A percentile compares a stretch with the other conserved stretches of the same genome.
Conservation (phyloP, 2,329 filamentous ascomycete species). For the Cytospora schulzeri region DNA sequence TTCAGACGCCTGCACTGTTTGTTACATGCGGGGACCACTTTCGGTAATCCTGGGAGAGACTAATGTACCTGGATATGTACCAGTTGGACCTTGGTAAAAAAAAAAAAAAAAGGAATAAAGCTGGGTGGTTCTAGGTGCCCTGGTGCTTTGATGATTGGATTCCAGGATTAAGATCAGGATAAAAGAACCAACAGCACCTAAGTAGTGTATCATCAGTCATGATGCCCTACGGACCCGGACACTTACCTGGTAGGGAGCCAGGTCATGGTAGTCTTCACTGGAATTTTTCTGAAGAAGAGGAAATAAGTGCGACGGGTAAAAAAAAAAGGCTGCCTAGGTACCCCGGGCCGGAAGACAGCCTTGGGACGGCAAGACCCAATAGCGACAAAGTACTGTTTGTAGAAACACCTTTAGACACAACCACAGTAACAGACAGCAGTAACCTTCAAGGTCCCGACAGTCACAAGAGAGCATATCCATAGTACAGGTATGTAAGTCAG, state of each 20-base stretch:
- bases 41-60: not conserved
- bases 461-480: too few species aligned
- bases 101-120: too few species aligned
- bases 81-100: not conserved
- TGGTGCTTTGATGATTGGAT: not conserved
- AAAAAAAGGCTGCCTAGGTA: not conserved
- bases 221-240: not conserved
- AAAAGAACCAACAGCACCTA: not conserved
- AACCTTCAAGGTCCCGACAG: not conserved
- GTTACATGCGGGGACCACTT: not conserved
- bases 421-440: not conserved
- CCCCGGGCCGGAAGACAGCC: not conserved
- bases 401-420: too few species aligned
- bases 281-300: not conserved
- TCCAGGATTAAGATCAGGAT: not conserved
- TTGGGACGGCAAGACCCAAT: not conserved
- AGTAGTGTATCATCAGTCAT: not conserved
- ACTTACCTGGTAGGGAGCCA: not conserved
- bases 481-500: too few species aligned
- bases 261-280: not conserved
- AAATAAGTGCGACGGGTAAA: too few species aligned
- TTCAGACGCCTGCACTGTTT: not conserved
- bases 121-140: too few species aligned
- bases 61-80: not conserved
- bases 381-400: not conserved